These are phyloP conservation scores for Wilhelminamyces savonicus DNA, from an alignment of 805 yeast species.

Conservation along the genomic window DNA sequence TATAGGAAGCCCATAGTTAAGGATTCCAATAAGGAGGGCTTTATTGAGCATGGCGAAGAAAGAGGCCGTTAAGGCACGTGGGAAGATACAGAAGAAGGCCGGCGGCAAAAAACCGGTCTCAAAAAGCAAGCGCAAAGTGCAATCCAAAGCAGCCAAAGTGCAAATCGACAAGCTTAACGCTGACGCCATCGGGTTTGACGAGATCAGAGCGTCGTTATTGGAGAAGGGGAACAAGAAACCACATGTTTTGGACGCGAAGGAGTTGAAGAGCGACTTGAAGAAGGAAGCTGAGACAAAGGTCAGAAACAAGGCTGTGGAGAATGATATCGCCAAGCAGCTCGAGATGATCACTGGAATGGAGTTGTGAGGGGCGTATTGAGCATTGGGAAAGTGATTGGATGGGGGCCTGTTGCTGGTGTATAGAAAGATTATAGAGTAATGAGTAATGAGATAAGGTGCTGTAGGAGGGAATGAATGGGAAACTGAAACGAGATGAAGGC, in stretches of 20 bases:
- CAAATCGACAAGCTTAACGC: conserved; percentile 29
- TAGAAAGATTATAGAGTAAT: no score
- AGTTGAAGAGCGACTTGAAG: conserved; percentile 31
- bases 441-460: no score
- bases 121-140: conserved; percentile 8
- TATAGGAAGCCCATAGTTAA: not conserved
- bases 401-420: no score
- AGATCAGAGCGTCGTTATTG: conserved; percentile 11
- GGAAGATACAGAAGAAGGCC: not conserved
- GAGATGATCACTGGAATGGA: conserved; percentile 43
- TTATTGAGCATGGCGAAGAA: no score
- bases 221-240: conserved; percentile 8
- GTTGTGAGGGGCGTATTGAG: conserved; percentile 12
- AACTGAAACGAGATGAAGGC: no score
- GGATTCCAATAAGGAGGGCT: not conserved
- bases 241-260: conserved; percentile 29
- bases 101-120: conserved; percentile 1
- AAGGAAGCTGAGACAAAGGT: conserved; percentile 27
- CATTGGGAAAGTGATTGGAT: no score
- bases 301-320: conserved; percentile 26
- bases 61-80: no score
- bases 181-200: conserved; percentile 17
- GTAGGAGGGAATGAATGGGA: no score
- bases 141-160: conserved; percentile 25
- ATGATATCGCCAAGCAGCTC: conserved; percentile 39